Base-by-base conservation (phyloP, 2,329 filamentous ascomycete species). In the Ophiostoma ips region DNA sequence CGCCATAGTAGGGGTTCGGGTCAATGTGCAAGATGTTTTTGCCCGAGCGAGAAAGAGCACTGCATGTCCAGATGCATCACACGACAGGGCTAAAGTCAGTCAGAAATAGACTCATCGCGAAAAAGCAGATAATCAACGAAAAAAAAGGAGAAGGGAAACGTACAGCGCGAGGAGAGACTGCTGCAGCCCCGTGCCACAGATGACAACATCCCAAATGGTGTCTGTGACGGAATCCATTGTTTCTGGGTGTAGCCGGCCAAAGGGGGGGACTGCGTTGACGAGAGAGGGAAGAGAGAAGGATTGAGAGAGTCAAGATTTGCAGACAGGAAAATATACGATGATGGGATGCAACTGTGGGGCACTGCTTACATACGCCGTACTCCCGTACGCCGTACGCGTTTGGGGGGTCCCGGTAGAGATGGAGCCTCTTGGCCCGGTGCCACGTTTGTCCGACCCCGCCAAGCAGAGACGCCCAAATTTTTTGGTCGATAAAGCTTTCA, bases 1-100 rank as follows among this genome's bases (percentile, higher is more conserved):
- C 85, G 59, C 90, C 90, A 68, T 96, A 96, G 66, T 87, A 94
- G 55, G 81, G 74, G 68, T 94, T 89, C 55, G 77, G 76, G 63
- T 96, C 90, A 63, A 95, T 71, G 64, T 96, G 90, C 53, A 96
- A 76, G 57, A 95, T 78, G 60, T 87, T 92, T 72, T 94, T 94
- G 63, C 81, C 83, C 55, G 88, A 94, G 62, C 89, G 83, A 58
- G 90, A 96, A 59, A 96, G 76, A 60, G 90, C 84, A 75, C 90
- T 96, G 75, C 21, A 24, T n/a, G n/a, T 5, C 10, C 3, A n/a
- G 12, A 6, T 30, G 12, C 21, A 40, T 44, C 63, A 69, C 53
- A 56, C 56, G 52, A 60, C 51, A 60, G 61, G 63, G 67, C 76
- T 83, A 68, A 66, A 46, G 81, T 87, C 77, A 86, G 83, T 85